Evolutionary conservation across 1,284 basidiomycete species (phyloP), one percentile per base, ranked within the genome.

Genomic region (Irpex rosettiformis): DNA sequence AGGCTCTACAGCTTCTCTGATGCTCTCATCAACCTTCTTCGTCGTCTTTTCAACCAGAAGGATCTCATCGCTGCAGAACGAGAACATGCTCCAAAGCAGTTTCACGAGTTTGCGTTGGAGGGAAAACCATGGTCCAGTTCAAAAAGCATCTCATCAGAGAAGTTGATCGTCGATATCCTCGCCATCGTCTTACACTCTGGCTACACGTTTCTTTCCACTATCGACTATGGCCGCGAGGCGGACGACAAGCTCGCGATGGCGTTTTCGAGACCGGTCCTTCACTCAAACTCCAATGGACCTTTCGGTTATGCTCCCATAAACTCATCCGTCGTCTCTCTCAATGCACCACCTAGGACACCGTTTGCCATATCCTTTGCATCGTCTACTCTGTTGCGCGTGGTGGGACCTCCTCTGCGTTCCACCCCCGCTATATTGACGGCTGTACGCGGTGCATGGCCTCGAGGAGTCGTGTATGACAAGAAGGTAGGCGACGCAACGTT

Each of bases 391-490:
- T 77, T 91, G 70, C 84, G 87, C 53, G 89, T 91, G 55, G 83
- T 91, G 55, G 78, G 81, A 25, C 88, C 89, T 24, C 89, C 89
- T 22, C 77, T 91, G 27, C 80, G 86, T 62, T 80, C 82, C 37
- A 91, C 89, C 5, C 89, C 89, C 13, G 89, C 88, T 57, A 89
- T 91, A 58, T 76, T 91, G 21, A 84, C 88, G 67, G 85, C 88
- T n/a, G 88, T 91, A 13, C 80, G 89, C 59, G 79, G 77, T 8
- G 82, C 89, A 18, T 91, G 89, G 89, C 89, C 89, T 18, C 79
- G 88, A 64, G 89, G 89, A 21, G 86, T 91, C 11, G 80, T 86
- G 6, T 83, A 83, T 0, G 89, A 91, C 71, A 89, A 86, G 76
- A 91, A 87, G 67, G 76, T 89, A 1, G 85, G 82, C 8, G 83